These are phyloP conservation scores for Metschnikowia chrysomelidarum DNA, from an alignment of 805 yeast genomes.

Conservation along the genomic window DNA sequence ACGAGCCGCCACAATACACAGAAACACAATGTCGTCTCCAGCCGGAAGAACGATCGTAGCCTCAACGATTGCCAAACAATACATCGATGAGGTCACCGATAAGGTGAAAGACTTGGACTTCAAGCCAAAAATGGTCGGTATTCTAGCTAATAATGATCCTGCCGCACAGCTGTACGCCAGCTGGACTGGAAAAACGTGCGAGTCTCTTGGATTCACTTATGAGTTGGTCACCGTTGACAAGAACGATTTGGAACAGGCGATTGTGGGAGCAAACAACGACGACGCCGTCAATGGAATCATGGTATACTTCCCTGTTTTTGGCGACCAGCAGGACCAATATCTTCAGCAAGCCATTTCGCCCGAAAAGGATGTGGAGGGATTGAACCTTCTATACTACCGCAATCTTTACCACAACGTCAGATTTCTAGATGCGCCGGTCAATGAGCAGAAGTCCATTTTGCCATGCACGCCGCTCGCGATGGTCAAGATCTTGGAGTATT, in stretches of 20 bases:
- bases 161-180: constrained; percentile 94
- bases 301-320: constrained; percentile 97
- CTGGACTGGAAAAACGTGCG: constrained; percentile 93
- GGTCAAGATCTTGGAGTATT: constrained; percentile 87
- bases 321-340: constrained; percentile 92
- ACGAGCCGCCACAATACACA: background rate
- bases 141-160: constrained; percentile 89
- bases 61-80: constrained; percentile 80
- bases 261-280: constrained; percentile 80
- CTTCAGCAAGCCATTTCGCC: constrained; percentile 89
- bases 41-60: constrained; percentile 86
- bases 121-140: constrained; percentile 82
- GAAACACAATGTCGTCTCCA: constrained; percentile 26
- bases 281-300: constrained; percentile 82
- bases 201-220: constrained; percentile 80
- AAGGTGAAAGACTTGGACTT: constrained; percentile 53
- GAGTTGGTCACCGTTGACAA: constrained; percentile 72
- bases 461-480: constrained; percentile 97
- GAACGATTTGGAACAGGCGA: constrained; percentile 80
- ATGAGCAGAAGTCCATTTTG: constrained; percentile 74
- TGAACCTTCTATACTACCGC: constrained; percentile 86
- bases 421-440: constrained; percentile 67
- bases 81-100: constrained; percentile 63
- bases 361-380: constrained; percentile 95
- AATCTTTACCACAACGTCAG: constrained; percentile 93